These are phyloP conservation scores for Ceratobasidium theobromae DNA, from an alignment of 1,284 basidiomycete species.

Conservation along the genomic window DNA sequence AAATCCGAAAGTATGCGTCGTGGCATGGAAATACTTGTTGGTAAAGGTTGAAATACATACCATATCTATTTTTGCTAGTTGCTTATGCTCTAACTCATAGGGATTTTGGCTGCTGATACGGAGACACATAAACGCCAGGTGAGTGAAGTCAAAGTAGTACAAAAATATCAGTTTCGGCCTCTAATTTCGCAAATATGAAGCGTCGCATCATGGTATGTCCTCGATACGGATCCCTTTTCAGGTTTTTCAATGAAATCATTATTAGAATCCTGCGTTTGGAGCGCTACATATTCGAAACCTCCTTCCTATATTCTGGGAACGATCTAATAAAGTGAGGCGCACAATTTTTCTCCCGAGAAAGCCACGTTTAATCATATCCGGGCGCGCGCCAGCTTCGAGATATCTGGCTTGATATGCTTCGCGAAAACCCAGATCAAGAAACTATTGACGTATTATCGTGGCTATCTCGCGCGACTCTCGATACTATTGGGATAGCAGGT, in stretches of 20 bases:
- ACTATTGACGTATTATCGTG: conserved; percentile 55
- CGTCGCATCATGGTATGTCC: conserved; percentile 35
- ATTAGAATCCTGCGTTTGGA: conserved; percentile 34
- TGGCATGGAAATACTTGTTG: conserved; percentile 6
- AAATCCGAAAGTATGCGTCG: background rate
- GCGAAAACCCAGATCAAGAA: background rate
- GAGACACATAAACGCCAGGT: conserved; percentile 23
- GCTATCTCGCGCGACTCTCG: conserved; percentile 60
- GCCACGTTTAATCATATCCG: background rate
- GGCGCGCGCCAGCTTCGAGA: conserved; percentile 30
- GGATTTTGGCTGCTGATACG: conserved; percentile 1
- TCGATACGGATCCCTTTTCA: background rate
- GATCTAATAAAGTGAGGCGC: conserved; percentile 25
- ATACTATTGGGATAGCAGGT: conserved; percentile 69
- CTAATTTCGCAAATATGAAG: background rate
- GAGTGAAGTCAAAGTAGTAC: background rate
- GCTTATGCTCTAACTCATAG: background rate
- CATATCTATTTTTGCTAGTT: background rate
- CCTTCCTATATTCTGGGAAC: conserved; percentile 31
- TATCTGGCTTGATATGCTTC: conserved; percentile 16
- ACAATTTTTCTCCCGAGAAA: background rate
- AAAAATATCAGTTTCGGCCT: background rate
- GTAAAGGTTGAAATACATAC: conserved; percentile 17
- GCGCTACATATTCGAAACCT: conserved; percentile 31
- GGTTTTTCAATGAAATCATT: background rate